Conservation (phyloP, 164 flowering plant species). For the Sextonia rubra region DNA sequence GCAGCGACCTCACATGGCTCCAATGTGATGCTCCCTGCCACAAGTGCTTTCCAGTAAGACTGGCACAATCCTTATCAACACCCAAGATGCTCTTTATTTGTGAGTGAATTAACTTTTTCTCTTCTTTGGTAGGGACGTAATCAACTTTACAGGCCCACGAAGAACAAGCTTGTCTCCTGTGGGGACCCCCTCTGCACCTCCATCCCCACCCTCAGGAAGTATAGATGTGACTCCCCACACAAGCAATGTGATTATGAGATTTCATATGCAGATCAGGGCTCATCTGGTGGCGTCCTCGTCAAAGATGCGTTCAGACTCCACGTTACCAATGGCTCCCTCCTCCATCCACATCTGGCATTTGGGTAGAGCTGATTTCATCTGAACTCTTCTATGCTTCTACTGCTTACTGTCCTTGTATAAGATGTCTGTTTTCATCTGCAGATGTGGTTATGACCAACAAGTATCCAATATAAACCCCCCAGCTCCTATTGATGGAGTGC, state of each 20-base stretch:
- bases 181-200: conserved; percentile 64
- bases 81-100: background rate
- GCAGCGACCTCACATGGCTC: conserved; percentile 96
- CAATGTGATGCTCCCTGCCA: conserved; percentile 93
- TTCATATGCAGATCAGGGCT: conserved; percentile 84
- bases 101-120: background rate
- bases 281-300: conserved; percentile 80
- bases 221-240: conserved; percentile 42
- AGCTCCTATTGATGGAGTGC: conserved; percentile 74
- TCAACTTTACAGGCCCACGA: conserved; percentile 62
- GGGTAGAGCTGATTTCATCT: conserved; percentile 38
- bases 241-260: conserved; percentile 89
- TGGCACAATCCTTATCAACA: background rate
- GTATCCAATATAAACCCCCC: conserved; percentile 34
- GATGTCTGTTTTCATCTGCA: conserved; percentile 19
- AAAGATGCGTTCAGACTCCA: conserved; percentile 51
- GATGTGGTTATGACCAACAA: conserved; percentile 90
- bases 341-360: conserved; percentile 47
- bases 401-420: conserved; percentile 15
- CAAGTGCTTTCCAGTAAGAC: conserved; percentile 51
- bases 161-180: conserved; percentile 50
- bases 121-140: conserved; percentile 59
- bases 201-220: conserved; percentile 32
- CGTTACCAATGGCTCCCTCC: conserved; percentile 41
- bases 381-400: conserved; percentile 49